Percentiles rank a stretch among this genome's conserved stretches.
phyloP scores from a whole-genome alignment of 139 green algal species.

The Edaphochlamys debaryana region DNA sequence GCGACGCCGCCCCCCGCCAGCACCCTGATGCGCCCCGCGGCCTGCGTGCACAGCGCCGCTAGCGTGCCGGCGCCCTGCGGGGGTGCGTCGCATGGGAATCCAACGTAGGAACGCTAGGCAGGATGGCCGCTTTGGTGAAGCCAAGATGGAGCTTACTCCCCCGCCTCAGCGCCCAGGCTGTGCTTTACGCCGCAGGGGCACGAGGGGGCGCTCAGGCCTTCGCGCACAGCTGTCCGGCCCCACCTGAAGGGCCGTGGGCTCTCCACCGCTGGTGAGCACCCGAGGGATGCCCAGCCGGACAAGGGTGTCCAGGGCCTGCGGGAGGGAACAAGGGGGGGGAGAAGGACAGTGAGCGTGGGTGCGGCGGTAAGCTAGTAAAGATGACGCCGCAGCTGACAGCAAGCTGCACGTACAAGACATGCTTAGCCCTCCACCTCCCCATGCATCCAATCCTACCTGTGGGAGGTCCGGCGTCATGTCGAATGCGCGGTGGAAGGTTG shows the following conservation, averaged over 20 bases:
- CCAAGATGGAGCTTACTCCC: not conserved
- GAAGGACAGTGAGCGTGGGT: not conserved
- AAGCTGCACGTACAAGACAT: not conserved
- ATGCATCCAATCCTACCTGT: not conserved
- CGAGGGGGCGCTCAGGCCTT: not conserved
- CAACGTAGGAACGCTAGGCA: not conserved
- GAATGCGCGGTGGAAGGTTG: slow-evolving; percentile 56
- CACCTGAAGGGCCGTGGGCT: slow-evolving; percentile 40
- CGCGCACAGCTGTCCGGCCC: not conserved
- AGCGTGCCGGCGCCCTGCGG: slow-evolving; percentile 23
- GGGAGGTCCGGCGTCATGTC: slow-evolving; percentile 36
- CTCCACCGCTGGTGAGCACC: slow-evolving; percentile 48
- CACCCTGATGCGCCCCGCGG: slow-evolving; percentile 29
- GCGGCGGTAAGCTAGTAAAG: no score
- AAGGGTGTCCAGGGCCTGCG: slow-evolving; percentile 42
- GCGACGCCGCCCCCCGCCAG: slow-evolving; percentile 47
- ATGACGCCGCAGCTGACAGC: not conserved
- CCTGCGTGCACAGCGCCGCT: slow-evolving; percentile 24
- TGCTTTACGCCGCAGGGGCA: not conserved
- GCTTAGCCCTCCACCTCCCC: not conserved
- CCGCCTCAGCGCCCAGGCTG: no score
- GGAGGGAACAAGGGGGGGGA: no score
- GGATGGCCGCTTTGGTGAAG: not conserved
- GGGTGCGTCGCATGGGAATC: not conserved
- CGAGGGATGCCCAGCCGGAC: slow-evolving; percentile 36